Evolutionary conservation across 805 yeast species (phyloP), one percentile per base, ranked within the genome.

Genomic region (Pichia manshurica): DNA sequence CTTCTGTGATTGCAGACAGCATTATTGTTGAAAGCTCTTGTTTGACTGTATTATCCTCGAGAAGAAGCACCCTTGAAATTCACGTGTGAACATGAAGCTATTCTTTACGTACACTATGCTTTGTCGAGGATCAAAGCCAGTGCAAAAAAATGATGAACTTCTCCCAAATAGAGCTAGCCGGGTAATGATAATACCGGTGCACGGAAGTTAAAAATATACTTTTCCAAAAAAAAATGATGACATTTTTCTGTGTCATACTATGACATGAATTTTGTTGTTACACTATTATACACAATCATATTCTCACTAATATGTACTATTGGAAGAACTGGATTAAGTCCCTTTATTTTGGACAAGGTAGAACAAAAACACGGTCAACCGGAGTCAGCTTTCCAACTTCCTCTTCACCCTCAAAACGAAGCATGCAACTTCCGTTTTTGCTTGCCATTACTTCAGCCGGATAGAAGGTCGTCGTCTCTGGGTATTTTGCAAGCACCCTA

Each of bases 401-500:
- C 62, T 93, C 99, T 63, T 93, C 99, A 9, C 98, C 99, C 55
- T 91, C 98, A 59, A 93, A 93, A 58, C 79, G 78, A 47, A 93
- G 71, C 53, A 88, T 69, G 53, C 95, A 91, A 12, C 74, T 77
- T 0, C 90, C 89, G 53, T 84, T 90, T 54, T 86, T 73, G 45
- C 79, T 81, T 0, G 95, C 90, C 21, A 82, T 81, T 2, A 93
- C 97, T 43, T 86, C 87, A 0, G 99, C 99, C 3, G 95, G 87
- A 59, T 93, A 93, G 58, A 93, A 93, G 0, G 98, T 90, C 0
- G 99, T 93, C 0, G 99, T 93, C 56, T 93, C 99, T 1, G 99
- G 99, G 59, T 93, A 93, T 58, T 95, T 75, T 0, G 97, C 99
- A 50, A 93, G 70, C 3, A 93, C 98, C 54, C 80, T 81, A 0